phyloP scores from a whole-genome alignment of 139 green algal species.

The Coccomyxa sp. region DNA sequence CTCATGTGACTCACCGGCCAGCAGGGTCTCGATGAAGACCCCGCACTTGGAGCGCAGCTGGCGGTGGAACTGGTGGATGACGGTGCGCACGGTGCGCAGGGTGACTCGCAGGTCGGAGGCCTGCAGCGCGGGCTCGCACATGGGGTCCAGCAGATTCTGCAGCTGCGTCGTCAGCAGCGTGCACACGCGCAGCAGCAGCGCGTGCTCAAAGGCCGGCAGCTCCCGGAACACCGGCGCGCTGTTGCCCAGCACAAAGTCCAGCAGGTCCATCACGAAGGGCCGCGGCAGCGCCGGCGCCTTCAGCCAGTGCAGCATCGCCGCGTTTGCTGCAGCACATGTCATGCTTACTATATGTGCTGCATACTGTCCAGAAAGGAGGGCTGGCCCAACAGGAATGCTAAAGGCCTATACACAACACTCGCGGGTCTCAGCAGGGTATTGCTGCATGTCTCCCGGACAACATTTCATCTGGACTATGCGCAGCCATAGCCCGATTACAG shows the following conservation, averaged over 20 bases:
- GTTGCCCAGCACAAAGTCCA: slow-evolving; percentile 75
- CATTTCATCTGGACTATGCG: too few relatives aligned
- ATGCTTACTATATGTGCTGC: too few relatives aligned
- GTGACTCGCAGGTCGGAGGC: slow-evolving; percentile 18
- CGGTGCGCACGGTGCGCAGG: slow-evolving; percentile 18
- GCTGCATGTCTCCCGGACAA: not conserved
- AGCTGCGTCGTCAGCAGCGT: slow-evolving; percentile 40
- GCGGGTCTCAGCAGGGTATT: too few relatives aligned
- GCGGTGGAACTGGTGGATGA: slow-evolving; percentile 19
- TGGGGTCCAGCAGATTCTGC: slow-evolving; percentile 45
- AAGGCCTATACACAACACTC: too few relatives aligned
- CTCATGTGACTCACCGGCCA: too few relatives aligned
- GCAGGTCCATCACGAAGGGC: slow-evolving; percentile 68
- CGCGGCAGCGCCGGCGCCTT: slow-evolving; percentile 48
- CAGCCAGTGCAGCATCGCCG: slow-evolving; percentile 38
- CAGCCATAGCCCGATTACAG: too few relatives aligned
- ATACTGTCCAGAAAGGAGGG: too few relatives aligned
- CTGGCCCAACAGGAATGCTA: too few relatives aligned
- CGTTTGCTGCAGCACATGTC: slow-evolving; percentile 22
- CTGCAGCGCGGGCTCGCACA: slow-evolving; percentile 13
- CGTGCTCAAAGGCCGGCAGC: slow-evolving; percentile 33
- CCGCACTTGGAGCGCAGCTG: slow-evolving; percentile 27
- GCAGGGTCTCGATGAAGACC: slow-evolving; percentile 21
- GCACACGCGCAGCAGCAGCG: slow-evolving; percentile 34
- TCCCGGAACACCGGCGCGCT: slow-evolving; percentile 47